Base-by-base conservation (phyloP, 495 filamentous ascomycete species). In the Xylaria bambusicola region DNA sequence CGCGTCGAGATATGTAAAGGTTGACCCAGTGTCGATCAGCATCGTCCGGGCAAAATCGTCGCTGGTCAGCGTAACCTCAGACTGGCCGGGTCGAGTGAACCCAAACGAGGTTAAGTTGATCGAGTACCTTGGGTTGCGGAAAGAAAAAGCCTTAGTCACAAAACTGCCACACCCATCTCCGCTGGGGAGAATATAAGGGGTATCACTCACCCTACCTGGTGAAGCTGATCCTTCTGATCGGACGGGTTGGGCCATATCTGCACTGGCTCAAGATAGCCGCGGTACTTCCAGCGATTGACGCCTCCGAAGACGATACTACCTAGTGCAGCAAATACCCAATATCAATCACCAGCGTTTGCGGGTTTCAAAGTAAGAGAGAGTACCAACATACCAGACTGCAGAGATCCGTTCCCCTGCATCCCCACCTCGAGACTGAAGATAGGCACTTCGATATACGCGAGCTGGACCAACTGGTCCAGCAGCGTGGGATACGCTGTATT, bases 351-450 rank as follows among this genome's bases (percentile, higher is more conserved):
- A n/a, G n/a, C n/a, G n/a, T n/a, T n/a, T n/a, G n/a, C n/a, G n/a
- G n/a, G n/a, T n/a, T n/a, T n/a, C n/a, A n/a, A n/a, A n/a, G n/a
- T n/a, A n/a, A n/a, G n/a, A n/a, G n/a, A n/a, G n/a, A n/a, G n/a
- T n/a, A 47, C 73, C 76, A 26, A 80, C 52, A 0, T 54, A 54
- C 52, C 52, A 26, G 35, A 33, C 18, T 27, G 52, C 17, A 21
- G 5, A 9, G 40, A 18, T 13, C 52, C 52, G 2, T 54, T 66
- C 12, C 61, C 66, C 45, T 76, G 70, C 6, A 73, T 71, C 10
- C 88, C 80, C 4, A 88, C 76, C 12, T 85, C 86, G 6, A 92
- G 65, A 51, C 87, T 90, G 67, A 91, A 95, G 15, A 90, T 88
- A 49, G 83, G 86, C 7, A 86, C 87, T 36, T 84, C 79, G 60